phyloP scores from a whole-genome alignment of 1,284 basidiomycete species.

The Apiotrichum laibachii region DNA sequence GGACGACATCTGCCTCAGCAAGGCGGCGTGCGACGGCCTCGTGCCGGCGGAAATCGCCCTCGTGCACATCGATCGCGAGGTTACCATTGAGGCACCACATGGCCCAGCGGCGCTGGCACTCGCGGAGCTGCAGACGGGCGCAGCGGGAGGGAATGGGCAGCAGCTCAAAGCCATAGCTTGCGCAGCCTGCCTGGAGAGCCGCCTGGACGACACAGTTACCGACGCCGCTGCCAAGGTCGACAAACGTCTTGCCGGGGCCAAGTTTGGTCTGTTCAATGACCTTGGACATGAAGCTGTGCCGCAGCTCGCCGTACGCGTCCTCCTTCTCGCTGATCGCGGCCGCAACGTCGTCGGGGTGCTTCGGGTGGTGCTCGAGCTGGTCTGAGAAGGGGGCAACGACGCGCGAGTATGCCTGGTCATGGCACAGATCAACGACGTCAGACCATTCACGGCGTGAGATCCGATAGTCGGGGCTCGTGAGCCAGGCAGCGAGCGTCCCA shows the following conservation, averaged over 20 bases:
- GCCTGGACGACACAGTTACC: constrained; percentile 58
- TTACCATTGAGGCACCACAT: constrained; percentile 55
- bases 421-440: constrained; percentile 49
- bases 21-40: constrained; percentile 44
- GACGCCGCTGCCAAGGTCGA: constrained; percentile 59
- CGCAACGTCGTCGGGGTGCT: constrained; percentile 45
- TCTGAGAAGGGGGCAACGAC: constrained; percentile 55
- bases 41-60: constrained; percentile 56
- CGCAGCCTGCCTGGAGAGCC: constrained; percentile 56
- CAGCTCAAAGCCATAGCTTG: constrained; percentile 56
- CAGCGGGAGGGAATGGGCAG: constrained; percentile 55
- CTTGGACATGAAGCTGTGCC: constrained; percentile 48
- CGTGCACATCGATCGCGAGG: constrained; percentile 51
- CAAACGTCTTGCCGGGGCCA: constrained; percentile 43
- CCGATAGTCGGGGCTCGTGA: constrained; percentile 25
- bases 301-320: constrained; percentile 49
- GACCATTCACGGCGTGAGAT: constrained; percentile 51
- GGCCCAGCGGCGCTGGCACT: constrained; percentile 54
- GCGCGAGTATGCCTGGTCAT: constrained; percentile 57
- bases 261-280: constrained; percentile 46
- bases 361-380: constrained; percentile 50
- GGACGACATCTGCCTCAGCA: constrained; percentile 55
- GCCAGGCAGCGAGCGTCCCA: constrained; percentile 39
- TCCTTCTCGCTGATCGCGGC: constrained; percentile 44
- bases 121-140: constrained; percentile 53